Evolutionary conservation across 805 yeast genomes (phyloP).

Genomic region (Scheffersomyces coipomensis): DNA sequence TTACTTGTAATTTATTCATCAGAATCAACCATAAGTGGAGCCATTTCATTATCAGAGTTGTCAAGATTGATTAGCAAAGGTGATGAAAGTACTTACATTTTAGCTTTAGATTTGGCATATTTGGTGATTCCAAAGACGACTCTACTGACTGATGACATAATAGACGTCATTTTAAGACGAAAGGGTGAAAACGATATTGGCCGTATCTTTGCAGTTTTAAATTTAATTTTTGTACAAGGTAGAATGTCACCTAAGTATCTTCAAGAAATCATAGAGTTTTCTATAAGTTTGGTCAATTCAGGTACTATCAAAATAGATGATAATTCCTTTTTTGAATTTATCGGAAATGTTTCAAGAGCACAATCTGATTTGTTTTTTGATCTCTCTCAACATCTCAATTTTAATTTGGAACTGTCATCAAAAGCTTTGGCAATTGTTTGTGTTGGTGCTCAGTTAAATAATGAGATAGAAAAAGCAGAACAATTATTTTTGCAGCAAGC

Average conservation of each 20-base stretch:
- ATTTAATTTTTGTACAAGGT: background rate
- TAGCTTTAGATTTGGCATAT: slow-evolving; percentile 18
- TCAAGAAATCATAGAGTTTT: background rate
- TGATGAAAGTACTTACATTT: slow-evolving; percentile 1
- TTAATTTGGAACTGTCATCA: background rate
- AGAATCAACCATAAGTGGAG: background rate
- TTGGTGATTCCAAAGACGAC: background rate
- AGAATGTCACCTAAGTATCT: background rate
- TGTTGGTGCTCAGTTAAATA: slow-evolving; percentile 14
- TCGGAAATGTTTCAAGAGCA: slow-evolving; percentile 1
- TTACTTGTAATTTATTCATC: background rate
- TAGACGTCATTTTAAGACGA: background rate
- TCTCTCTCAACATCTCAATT: background rate
- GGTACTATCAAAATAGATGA: slow-evolving; percentile 8
- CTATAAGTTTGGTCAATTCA: slow-evolving; percentile 5
- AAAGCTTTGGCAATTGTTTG: slow-evolving; percentile 23
- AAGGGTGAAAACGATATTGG: background rate
- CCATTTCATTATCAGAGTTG: background rate
- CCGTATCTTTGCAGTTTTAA: slow-evolving; percentile 1
- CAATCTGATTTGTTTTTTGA: background rate
- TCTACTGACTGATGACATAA: background rate
- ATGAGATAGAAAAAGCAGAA: slow-evolving; percentile 24
- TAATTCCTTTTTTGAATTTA: slow-evolving; percentile 6
- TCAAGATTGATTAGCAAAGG: background rate
- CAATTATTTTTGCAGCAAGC: slow-evolving; percentile 27